A percentile compares a stretch with the other conserved stretches of the same genome.
phyloP scores from a whole-genome alignment of 345 rosid species.

The Lumnitzera racemosa region DNA sequence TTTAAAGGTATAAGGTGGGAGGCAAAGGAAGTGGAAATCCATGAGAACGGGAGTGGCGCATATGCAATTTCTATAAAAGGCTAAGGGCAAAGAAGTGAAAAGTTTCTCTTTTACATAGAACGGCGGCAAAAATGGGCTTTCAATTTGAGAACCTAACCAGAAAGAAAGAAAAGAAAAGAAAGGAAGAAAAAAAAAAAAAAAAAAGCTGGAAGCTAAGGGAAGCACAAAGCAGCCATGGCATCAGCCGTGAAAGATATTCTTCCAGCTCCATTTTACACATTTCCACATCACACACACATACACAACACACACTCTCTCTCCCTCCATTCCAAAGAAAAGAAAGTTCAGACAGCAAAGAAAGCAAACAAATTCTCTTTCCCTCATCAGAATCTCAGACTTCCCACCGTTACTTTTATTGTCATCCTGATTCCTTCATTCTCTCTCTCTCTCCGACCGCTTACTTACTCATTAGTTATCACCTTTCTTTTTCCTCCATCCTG shows the following conservation, averaged over 20 bases:
- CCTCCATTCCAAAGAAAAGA: too few relatives aligned
- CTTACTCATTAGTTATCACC: constrained; percentile 36
- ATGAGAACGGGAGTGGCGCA: too few relatives aligned
- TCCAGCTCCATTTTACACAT: constrained; percentile 10
- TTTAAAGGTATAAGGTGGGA: too few relatives aligned
- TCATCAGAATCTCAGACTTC: background rate
- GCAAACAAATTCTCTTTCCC: background rate
- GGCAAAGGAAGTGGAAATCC: too few relatives aligned
- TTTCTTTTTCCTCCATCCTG: background rate
- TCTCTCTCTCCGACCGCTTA: background rate
- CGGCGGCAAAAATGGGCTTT: constrained; percentile 7
- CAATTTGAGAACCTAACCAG: background rate
- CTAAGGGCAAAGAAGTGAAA: too few relatives aligned
- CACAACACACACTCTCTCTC: too few relatives aligned
- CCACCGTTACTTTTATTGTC: constrained; percentile 31
- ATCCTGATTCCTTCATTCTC: constrained; percentile 28
- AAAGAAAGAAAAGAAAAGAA: background rate
- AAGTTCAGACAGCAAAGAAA: too few relatives aligned
- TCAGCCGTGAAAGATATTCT: constrained; percentile 2
- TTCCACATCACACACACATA: constrained; percentile 7
- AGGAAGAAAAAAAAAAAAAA: background rate
- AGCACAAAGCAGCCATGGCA: background rate
- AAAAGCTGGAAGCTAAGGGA: background rate
- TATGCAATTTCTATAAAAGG: too few relatives aligned
- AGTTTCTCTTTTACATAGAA: too few relatives aligned